Evolutionary conservation across 108 stramenopile genomes (phyloP).

Genomic region (Schizochytrium sp.): DNA sequence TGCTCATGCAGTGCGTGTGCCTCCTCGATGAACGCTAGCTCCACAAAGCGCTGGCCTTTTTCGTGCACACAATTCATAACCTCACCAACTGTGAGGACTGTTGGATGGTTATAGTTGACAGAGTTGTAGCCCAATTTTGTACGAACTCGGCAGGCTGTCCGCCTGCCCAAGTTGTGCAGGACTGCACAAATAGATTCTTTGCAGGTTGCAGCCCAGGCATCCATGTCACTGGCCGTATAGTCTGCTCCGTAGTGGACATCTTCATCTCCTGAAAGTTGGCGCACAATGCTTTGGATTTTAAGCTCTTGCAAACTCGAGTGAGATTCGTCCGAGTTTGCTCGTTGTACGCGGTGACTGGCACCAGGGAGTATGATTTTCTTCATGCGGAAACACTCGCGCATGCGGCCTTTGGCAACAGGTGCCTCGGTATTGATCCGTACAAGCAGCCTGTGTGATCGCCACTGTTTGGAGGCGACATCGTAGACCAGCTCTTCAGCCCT

Average conservation of each 20-base stretch:
- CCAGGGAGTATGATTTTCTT: background rate
- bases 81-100: conserved; percentile 13
- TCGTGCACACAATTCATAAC: background rate
- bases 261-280: background rate
- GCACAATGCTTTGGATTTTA: background rate
- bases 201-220: background rate
- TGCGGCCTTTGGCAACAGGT: conserved; percentile 58
- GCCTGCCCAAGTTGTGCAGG: background rate
- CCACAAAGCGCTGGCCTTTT: background rate
- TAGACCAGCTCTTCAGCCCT: conserved; percentile 50
- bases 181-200: background rate
- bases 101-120: conserved; percentile 24
- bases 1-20: background rate
- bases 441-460: background rate
- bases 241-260: background rate
- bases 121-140: conserved; percentile 10
- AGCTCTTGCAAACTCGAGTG: background rate
- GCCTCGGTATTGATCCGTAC: conserved; percentile 2
- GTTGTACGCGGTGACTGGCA: background rate
- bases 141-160: conserved; percentile 27
- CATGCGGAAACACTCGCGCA: conserved; percentile 55
- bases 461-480: background rate
- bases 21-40: conserved; percentile 34
- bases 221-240: conserved; percentile 13
- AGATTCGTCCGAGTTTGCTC: too few relatives aligned